Evolutionary conservation across 2,329 filamentous ascomycete genomes (phyloP).

Genomic region (Furcasterigmium furcatum): DNA sequence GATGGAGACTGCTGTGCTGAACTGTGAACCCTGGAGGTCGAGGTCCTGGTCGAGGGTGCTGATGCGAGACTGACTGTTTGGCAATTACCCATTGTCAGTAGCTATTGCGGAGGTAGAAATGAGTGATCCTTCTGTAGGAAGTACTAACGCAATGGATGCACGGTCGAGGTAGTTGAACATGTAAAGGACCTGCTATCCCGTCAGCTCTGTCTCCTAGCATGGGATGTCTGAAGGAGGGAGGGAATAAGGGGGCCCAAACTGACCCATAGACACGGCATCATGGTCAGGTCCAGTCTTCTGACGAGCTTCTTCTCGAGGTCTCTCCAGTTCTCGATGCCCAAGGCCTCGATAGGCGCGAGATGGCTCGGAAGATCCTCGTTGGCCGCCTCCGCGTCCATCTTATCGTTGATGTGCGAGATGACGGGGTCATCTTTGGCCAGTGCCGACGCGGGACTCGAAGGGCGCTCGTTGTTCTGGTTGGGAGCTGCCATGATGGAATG

Average conservation of each 20-base stretch:
- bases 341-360: slow-evolving; percentile 9
- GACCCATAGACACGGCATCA: slow-evolving; percentile 14
- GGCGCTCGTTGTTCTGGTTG: too few relatives aligned
- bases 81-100: too few relatives aligned
- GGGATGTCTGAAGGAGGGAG: too few relatives aligned
- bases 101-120: too few relatives aligned
- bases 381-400: not conserved
- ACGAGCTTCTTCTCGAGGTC: slow-evolving; percentile 15
- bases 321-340: slow-evolving; percentile 15
- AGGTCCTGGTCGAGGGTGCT: slow-evolving; percentile 14
- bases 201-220: not conserved
- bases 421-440: not conserved
- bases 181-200: slow-evolving; percentile 10
- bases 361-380: not conserved
- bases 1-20: slow-evolving; percentile 16
- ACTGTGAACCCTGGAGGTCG: slow-evolving; percentile 12
- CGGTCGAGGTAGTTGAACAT: slow-evolving; percentile 18
- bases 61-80: slow-evolving; percentile 12
- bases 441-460: too few relatives aligned
- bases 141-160: slow-evolving; percentile 14
- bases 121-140: not conserved
- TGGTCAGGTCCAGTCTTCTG: slow-evolving; percentile 12
- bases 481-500: too few relatives aligned
- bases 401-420: not conserved
- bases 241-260: not conserved